Evolutionary conservation across 129 eudicot species (phyloP).

Genomic region (Flaveria linearis): DNA sequence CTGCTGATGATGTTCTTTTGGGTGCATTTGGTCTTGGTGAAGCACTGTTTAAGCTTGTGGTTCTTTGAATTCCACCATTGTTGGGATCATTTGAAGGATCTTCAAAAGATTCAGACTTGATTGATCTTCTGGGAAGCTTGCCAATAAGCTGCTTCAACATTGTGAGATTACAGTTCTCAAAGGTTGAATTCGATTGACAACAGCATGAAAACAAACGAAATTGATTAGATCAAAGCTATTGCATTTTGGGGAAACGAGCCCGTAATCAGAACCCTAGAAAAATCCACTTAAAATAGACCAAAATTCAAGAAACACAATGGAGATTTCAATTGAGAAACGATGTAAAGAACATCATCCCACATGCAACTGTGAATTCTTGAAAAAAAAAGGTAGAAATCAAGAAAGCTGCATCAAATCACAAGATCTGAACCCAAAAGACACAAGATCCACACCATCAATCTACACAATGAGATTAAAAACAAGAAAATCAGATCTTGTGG

Average conservation of each 20-base stretch:
- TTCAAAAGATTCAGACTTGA: conserved; percentile 50
- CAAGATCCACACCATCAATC: conserved; percentile 24
- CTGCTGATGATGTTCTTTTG: conserved; percentile 78
- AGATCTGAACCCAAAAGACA: conserved; percentile 33
- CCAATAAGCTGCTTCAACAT: conserved; percentile 81
- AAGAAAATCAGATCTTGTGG: conserved; percentile 36
- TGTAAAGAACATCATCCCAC: neutral
- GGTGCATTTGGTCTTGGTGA: conserved; percentile 43
- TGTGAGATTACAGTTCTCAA: conserved; percentile 22
- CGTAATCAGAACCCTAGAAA: conserved; percentile 29
- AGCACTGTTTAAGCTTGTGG: conserved; percentile 36
- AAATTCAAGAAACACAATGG: conserved; percentile 23
- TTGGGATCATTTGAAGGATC: conserved; percentile 37
- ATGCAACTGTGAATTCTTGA: conserved; percentile 23
- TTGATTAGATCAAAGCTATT: conserved; percentile 32
- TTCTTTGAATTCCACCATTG: conserved; percentile 21
- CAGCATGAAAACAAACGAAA: conserved; percentile 6
- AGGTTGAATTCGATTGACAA: neutral
- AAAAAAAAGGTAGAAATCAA: conserved; percentile 24
- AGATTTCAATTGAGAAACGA: conserved; percentile 9
- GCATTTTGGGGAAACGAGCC: conserved; percentile 24
- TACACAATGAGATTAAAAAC: neutral
- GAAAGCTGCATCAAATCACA: conserved; percentile 25
- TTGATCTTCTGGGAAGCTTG: conserved; percentile 70
- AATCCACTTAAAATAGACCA: conserved; percentile 15